phyloP scores from a whole-genome alignment of 371 early-diverging fungal species.

The Mucor irregularis region DNA sequence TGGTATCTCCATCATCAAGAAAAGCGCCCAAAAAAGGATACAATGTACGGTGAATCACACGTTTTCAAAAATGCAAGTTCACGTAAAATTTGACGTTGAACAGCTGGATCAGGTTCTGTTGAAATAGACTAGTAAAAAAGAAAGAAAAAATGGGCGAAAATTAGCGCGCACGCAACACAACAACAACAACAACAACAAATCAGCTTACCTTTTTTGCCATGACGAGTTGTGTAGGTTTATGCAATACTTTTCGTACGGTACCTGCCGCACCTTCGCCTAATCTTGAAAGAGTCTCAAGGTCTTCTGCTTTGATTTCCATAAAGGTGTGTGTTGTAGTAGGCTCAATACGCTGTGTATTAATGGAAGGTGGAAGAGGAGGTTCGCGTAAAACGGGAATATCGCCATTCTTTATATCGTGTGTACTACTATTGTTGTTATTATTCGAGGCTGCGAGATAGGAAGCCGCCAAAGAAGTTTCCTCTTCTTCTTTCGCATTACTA shows the following conservation, averaged over 20 bases:
- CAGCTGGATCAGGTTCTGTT: slow-evolving; percentile 67
- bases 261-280: slow-evolving; percentile 96
- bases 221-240: slow-evolving; percentile 74
- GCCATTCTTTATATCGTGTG: slow-evolving; percentile 12
- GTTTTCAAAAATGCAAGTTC: slow-evolving; percentile 87
- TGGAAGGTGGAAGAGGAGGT: slow-evolving; percentile 36
- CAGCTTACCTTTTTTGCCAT: slow-evolving; percentile 91
- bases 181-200: background rate
- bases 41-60: slow-evolving; percentile 91
- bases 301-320: slow-evolving; percentile 53
- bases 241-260: slow-evolving; percentile 84
- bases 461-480: slow-evolving; percentile 31
- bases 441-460: slow-evolving; percentile 14
- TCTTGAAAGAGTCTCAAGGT: slow-evolving; percentile 62
- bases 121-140: slow-evolving; percentile 13
- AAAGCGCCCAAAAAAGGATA: slow-evolving; percentile 94
- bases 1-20: slow-evolving; percentile 82
- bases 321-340: slow-evolving; percentile 18
- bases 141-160: background rate
- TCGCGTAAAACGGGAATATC: slow-evolving; percentile 35
- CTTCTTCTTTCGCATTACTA: slow-evolving; percentile 14
- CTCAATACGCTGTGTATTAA: slow-evolving; percentile 3
- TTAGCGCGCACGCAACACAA: background rate
- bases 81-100: slow-evolving; percentile 85
- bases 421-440: slow-evolving; percentile 3